These are phyloP conservation scores for Monosporascus sp. DNA, from an alignment of 2,329 filamentous ascomycete genomes.

Conservation along the genomic window DNA sequence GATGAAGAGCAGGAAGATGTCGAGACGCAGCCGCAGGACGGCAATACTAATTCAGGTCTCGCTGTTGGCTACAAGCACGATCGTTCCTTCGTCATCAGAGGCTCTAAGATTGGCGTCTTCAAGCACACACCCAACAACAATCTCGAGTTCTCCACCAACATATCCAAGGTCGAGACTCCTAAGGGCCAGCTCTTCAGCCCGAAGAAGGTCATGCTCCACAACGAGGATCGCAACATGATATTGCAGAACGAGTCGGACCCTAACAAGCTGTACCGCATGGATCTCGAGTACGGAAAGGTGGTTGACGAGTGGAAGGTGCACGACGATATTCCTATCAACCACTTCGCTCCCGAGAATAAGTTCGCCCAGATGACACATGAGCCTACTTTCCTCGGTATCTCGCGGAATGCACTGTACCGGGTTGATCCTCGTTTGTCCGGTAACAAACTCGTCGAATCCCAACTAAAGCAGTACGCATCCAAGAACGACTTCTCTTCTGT, in stretches of 20 bases:
- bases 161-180: slow-evolving; percentile 90
- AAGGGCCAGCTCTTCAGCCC: slow-evolving; percentile 84
- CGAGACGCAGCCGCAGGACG: slow-evolving; percentile 62
- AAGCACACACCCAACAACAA: slow-evolving; percentile 92
- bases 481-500: slow-evolving; percentile 97
- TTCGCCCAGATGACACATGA: slow-evolving; percentile 95
- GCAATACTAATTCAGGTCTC: slow-evolving; percentile 85
- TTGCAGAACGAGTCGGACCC: slow-evolving; percentile 78
- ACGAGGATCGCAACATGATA: slow-evolving; percentile 84
- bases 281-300: slow-evolving; percentile 94
- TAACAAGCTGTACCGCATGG: slow-evolving; percentile 93
- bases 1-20: slow-evolving; percentile 78
- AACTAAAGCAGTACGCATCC: slow-evolving; percentile 92
- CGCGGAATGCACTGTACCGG: slow-evolving; percentile 86
- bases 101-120: slow-evolving; percentile 98
- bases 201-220: slow-evolving; percentile 94
- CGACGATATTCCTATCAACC: slow-evolving; percentile 88
- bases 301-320: slow-evolving; percentile 99
- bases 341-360: slow-evolving; percentile 94
- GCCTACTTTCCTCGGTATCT: slow-evolving; percentile 91
- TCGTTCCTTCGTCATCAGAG: slow-evolving; percentile 91
- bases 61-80: slow-evolving; percentile 97
- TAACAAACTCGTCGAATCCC: slow-evolving; percentile 85
- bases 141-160: slow-evolving; percentile 93
- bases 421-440: slow-evolving; percentile 87